Evolutionary conservation across 768 basidiomycete genomes (phyloP).

Genomic region (Amanita molliuscula): DNA sequence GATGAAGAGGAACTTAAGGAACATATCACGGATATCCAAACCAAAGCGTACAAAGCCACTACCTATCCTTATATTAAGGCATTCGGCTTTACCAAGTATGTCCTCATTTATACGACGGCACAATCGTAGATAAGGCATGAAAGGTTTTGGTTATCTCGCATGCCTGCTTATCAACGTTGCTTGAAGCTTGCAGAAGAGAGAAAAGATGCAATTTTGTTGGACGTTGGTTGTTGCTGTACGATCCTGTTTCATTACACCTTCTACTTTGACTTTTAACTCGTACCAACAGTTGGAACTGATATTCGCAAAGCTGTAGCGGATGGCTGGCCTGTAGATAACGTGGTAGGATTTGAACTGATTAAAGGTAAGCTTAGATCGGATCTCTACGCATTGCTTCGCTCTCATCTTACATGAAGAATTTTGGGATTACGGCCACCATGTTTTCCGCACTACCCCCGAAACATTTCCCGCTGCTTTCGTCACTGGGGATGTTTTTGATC

Average conservation of each 20-base stretch:
- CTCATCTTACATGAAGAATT: slow-evolving; percentile 26
- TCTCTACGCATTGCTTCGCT: not conserved
- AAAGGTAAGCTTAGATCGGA: slow-evolving; percentile 13
- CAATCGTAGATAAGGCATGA: not conserved
- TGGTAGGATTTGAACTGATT: slow-evolving; percentile 27
- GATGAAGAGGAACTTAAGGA: slow-evolving; percentile 26
- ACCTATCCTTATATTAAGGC: slow-evolving; percentile 28
- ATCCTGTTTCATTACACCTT: not conserved
- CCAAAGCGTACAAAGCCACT: slow-evolving; percentile 21
- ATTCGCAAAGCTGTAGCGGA: slow-evolving; percentile 27
- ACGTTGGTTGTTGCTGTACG: slow-evolving; percentile 30
- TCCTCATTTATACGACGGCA: not conserved
- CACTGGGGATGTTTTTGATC: slow-evolving; percentile 45
- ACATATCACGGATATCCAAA: slow-evolving; percentile 27
- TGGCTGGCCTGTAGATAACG: slow-evolving; percentile 26
- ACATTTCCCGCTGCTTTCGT: slow-evolving; percentile 47
- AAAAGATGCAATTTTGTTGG: not conserved
- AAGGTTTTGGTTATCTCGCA: not conserved
- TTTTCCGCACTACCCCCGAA: slow-evolving; percentile 42
- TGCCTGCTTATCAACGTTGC: not conserved
- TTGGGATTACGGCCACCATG: slow-evolving; percentile 51
- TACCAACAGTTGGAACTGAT: slow-evolving; percentile 27
- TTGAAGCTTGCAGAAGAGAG: not conserved
- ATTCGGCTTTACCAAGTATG: not conserved
- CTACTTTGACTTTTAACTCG: not conserved